Evolutionary conservation across 768 basidiomycete species (phyloP).

Genomic region (Mrakia frigida): DNA sequence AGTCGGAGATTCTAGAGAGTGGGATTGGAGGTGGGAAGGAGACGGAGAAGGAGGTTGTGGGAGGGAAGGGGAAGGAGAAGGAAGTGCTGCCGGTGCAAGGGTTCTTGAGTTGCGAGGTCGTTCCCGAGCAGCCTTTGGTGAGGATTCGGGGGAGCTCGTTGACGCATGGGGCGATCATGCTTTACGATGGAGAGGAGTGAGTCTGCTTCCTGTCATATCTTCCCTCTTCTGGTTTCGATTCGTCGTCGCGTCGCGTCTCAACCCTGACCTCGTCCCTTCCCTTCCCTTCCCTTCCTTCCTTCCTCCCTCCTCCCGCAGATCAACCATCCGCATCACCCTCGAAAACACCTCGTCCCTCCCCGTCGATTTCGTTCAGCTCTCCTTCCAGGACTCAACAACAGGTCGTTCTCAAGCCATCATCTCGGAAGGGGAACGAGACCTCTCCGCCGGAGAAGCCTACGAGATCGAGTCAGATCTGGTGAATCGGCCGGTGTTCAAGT

Average conservation of each 20-base stretch:
- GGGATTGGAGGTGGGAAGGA: background rate
- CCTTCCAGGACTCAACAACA: slow-evolving; percentile 87
- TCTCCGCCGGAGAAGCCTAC: slow-evolving; percentile 78
- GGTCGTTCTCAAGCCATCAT: slow-evolving; percentile 68
- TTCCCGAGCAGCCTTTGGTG: slow-evolving; percentile 80
- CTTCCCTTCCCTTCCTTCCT: too few species aligned
- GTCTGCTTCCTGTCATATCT: slow-evolving; percentile 37
- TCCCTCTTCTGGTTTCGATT: background rate
- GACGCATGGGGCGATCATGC: slow-evolving; percentile 88
- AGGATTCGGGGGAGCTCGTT: slow-evolving; percentile 81
- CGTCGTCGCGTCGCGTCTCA: background rate
- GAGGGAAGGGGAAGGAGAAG: slow-evolving; percentile 25
- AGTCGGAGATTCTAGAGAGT: background rate
- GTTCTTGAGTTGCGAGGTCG: slow-evolving; percentile 75
- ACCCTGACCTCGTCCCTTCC: too few species aligned
- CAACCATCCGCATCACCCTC: slow-evolving; percentile 73
- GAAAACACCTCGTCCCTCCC: slow-evolving; percentile 82
- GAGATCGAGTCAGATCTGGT: slow-evolving; percentile 81
- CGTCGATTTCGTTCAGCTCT: slow-evolving; percentile 76
- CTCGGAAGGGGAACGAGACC: slow-evolving; percentile 55
- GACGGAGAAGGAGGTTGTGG: too few species aligned
- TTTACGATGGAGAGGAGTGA: slow-evolving; percentile 89
- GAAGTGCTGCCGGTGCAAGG: slow-evolving; percentile 28
- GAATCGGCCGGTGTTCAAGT: slow-evolving; percentile 72
- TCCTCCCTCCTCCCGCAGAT: slow-evolving; percentile 54